phyloP scores from a whole-genome alignment of 805 yeast genomes.

The Lipomyces yamadae region DNA sequence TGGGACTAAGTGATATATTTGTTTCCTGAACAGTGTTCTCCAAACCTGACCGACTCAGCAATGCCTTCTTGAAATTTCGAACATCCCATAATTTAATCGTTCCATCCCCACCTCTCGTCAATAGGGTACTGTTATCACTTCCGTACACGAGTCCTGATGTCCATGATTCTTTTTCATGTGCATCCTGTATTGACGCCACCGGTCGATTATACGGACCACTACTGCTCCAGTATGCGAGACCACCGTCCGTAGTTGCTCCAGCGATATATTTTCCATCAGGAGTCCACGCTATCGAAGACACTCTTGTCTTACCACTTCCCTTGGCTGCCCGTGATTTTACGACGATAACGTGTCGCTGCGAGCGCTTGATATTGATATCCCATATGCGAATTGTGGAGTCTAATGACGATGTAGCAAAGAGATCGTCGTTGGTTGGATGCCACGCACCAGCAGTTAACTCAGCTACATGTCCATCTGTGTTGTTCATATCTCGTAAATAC shows the following conservation, averaged over 20 bases:
- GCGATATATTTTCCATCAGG: slow-evolving; percentile 35
- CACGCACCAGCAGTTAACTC: slow-evolving; percentile 44
- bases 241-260: slow-evolving; percentile 39
- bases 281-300: slow-evolving; percentile 34
- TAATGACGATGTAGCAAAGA: slow-evolving; percentile 43
- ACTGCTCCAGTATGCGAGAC: slow-evolving; percentile 40
- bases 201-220: slow-evolving; percentile 43
- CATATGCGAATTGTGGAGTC: slow-evolving; percentile 48
- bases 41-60: slow-evolving; percentile 36
- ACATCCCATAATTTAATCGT: slow-evolving; percentile 45
- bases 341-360: slow-evolving; percentile 43
- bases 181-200: slow-evolving; percentile 30
- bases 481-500: slow-evolving; percentile 46
- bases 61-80: slow-evolving; percentile 38
- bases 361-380: slow-evolving; percentile 41
- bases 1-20: slow-evolving; percentile 40
- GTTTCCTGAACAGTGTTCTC: slow-evolving; percentile 32
- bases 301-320: slow-evolving; percentile 27
- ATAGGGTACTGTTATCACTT: slow-evolving; percentile 31
- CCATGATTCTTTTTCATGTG: slow-evolving; percentile 38
- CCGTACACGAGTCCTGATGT: slow-evolving; percentile 32
- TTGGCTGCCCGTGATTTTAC: slow-evolving; percentile 37
- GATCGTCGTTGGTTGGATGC: slow-evolving; percentile 38
- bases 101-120: slow-evolving; percentile 38
- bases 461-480: slow-evolving; percentile 48